phyloP scores from a whole-genome alignment of 2,329 filamentous ascomycete species.

The Diatrype stigma region DNA sequence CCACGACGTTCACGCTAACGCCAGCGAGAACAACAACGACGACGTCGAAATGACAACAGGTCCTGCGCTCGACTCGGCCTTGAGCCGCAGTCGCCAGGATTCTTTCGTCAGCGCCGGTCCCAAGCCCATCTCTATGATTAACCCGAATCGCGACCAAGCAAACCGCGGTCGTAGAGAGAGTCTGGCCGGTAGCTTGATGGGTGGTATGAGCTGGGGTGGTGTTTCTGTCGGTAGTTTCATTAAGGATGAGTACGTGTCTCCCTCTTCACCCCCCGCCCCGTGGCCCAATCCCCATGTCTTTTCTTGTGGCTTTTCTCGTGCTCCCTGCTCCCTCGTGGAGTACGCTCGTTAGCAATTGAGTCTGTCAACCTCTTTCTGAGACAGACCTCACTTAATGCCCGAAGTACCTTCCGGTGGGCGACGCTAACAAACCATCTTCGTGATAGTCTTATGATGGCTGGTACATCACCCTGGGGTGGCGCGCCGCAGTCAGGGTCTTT shows the following conservation, averaged over 20 bases:
- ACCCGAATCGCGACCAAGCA: conserved; percentile 56
- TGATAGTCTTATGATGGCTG: conserved; percentile 84
- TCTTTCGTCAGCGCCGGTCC: conserved; percentile 63
- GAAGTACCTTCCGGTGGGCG: conserved; percentile 15
- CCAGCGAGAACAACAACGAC: conserved; percentile 18
- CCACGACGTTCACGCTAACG: conserved; percentile 2
- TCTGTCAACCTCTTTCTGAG: conserved; percentile 12
- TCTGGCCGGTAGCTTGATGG: conserved; percentile 62
- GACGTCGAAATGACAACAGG: conserved; percentile 55
- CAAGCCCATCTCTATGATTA: conserved; percentile 64
- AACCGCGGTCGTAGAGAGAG: conserved; percentile 58
- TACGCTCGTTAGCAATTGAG: no score
- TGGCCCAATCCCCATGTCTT: conserved; percentile 13
- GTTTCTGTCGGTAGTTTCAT: conserved; percentile 96
- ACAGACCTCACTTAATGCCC: conserved; percentile 9
- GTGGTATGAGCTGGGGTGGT: conserved; percentile 95
- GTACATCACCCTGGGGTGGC: conserved; percentile 82
- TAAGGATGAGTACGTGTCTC: conserved; percentile 82
- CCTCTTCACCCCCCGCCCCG: conserved; percentile 3
- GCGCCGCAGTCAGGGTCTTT: conserved; percentile 87
- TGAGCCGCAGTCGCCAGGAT: conserved; percentile 58
- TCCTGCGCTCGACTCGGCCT: conserved; percentile 53
- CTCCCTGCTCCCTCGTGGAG: no score
- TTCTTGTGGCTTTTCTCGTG: neutral
- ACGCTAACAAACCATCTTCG: conserved; percentile 25